Base-by-base conservation (phyloP, 2,329 filamentous ascomycete species). In the Trichophyton benhamiae region DNA sequence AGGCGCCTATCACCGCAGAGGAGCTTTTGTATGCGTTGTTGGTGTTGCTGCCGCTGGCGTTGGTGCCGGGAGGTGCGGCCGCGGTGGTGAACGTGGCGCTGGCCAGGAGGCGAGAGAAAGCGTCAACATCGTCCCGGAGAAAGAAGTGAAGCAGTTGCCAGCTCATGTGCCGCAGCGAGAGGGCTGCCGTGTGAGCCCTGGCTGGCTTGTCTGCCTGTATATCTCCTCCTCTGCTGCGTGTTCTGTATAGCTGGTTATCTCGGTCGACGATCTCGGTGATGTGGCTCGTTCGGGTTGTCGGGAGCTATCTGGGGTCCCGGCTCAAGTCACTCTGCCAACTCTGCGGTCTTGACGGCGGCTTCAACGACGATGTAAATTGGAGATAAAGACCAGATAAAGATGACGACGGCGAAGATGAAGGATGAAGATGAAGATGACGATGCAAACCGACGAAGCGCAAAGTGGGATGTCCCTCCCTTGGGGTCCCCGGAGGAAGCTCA, bases 101-200 rank as follows among this genome's bases (percentile, higher is more conserved):
- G 72, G 86, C 86, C 82, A 99, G 83, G 72, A 95, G 83, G 79
- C 87, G 87, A 79, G 88, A 87, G 83, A 99, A 97, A 73, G 80
- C 85, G 75, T 95, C 91, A 85, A 96, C 88, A 85, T 99, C 91
- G 83, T 96, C 89, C 85, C 96, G 88, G 81, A 95, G 87, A 75
- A 92, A 97, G 75, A 84, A 89, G 83, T 91, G 91, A 92, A 92
- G 96, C 76, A 99, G 85, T 83, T 88, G 84, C 80, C 91, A 87
- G 87, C 89, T 97, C 92, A 97, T 94, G 85, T 84, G 85, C 78
- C 73, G 75, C 68, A 67, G 70, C 63, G 69, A 68, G 60, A 58
- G 59, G 62, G 61, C 58, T 62, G 52, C 52, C 64, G 65, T 71
- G 60, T 66, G 60, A 55, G 42, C 66, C 66, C 67, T 68, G 67